Conservation (phyloP, 345 rosid genomes). For the Gossypium bickii region DNA sequence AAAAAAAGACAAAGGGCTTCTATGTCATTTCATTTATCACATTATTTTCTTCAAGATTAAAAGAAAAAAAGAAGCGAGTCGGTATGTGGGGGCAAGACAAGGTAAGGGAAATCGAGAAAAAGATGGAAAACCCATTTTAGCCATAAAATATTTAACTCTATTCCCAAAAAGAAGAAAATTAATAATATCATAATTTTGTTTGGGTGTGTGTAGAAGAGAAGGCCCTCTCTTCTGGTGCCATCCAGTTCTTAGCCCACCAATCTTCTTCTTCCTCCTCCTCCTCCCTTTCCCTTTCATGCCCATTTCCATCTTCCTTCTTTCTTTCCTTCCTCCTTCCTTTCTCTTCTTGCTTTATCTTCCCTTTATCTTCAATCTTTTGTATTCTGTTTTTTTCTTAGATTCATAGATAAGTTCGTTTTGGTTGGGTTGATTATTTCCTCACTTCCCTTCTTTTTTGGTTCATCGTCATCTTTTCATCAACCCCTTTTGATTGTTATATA, state of each 20-base stretch:
- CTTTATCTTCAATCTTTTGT: not conserved
- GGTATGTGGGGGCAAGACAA: conserved; percentile 38
- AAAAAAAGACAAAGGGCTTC: too few species aligned
- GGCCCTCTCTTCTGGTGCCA: conserved; percentile 24
- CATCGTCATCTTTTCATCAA: not conserved
- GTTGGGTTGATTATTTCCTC: conserved; percentile 8
- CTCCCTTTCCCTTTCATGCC: conserved; percentile 9
- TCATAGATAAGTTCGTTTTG: not conserved
- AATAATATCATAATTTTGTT: not conserved
- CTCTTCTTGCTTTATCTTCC: not conserved
- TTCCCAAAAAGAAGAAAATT: not conserved
- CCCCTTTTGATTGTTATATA: not conserved
- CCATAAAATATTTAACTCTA: conserved; percentile 18
- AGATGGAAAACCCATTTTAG: conserved; percentile 21
- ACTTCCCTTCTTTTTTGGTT: not conserved
- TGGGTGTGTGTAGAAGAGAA: conserved; percentile 31
- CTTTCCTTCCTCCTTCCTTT: not conserved
- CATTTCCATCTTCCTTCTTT: conserved; percentile 14
- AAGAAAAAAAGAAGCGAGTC: conserved; percentile 19
- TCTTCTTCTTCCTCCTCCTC: not conserved
- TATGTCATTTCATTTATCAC: too few species aligned
- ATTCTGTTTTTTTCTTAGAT: not conserved
- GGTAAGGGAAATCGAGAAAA: conserved; percentile 37
- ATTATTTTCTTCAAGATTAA: too few species aligned
- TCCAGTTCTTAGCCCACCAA: conserved; percentile 23